Evolutionary conservation across 331 rosid genomes (phyloP), one percentile per base, ranked within the genome.

Genomic region (Saraca asoca): DNA sequence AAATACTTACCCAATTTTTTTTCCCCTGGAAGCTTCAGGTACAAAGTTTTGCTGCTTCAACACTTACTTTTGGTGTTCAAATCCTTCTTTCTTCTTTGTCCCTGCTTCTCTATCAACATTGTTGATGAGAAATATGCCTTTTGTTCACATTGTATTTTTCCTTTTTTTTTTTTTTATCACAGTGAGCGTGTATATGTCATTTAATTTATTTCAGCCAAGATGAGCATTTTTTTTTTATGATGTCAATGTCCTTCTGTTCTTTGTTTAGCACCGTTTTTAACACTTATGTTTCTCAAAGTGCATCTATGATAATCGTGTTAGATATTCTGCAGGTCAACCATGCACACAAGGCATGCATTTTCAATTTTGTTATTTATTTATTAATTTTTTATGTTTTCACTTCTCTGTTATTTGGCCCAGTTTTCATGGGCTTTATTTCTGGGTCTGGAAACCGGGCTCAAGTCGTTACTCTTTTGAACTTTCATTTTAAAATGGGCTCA

Each of bases 1-100:
- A 81, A 62, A 87, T 88, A 78, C 43, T 78, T 56, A 70, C 72
- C 75, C 73, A 67, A 38, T 50, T 48, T 70, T 80, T 78, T 73
- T n/a, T 44, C 66, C 37, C 37, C 3, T 62, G 17, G 73, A 78
- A 70, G 77, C 79, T 75, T 73, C 18, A 72, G 61, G 18, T 62
- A 59, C 16, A 53, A 69, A 41, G 39, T 24, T 79, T 82, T 79
- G 79, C 75, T 38, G 73, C 77, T 59, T 57, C 71, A 65, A 64
- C 79, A 52, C 67, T 50, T 16, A 42, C n/a, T n/a, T 53, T 68
- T 9, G 33, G 83, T 70, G 75, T 71, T 63, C 69, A 49, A 18
- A 44, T 58, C 70, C 51, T 56, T 61, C 57, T 58, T 57, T 51
- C 66, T 11, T 55, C 31, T 2, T 5, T 53, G 41, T 7, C 66